phyloP scores from a whole-genome alignment of 148 eudicot genomes.

The Chenopodium album region DNA sequence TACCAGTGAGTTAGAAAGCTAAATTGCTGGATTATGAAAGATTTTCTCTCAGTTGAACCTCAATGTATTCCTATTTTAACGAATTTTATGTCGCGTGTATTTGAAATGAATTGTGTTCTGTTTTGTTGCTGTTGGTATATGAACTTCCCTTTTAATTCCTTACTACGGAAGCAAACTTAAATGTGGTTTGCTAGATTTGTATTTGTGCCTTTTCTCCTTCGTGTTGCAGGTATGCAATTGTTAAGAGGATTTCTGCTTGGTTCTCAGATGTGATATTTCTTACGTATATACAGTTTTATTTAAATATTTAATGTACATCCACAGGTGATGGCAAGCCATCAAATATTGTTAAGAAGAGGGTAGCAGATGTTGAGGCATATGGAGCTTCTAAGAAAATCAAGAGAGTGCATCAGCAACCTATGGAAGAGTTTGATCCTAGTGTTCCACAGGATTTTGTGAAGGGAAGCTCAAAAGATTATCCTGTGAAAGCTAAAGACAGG shows the following conservation, averaged over 20 bases:
- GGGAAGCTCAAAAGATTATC: constrained; percentile 2
- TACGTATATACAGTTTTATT: background rate
- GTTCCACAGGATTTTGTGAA: constrained; percentile 26
- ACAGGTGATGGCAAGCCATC: constrained; percentile 33
- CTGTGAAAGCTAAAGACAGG: constrained; percentile 28
- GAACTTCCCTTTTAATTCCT: background rate
- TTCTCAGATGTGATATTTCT: background rate
- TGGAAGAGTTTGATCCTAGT: constrained; percentile 16
- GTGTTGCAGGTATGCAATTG: background rate
- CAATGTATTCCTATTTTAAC: background rate
- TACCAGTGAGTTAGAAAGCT: background rate
- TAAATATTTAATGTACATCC: constrained; percentile 17
- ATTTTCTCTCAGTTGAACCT: background rate
- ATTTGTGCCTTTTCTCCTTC: background rate
- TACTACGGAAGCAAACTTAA: background rate
- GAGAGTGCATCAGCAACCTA: constrained; percentile 21
- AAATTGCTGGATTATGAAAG: background rate
- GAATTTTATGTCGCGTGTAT: background rate
- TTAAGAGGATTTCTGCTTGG: background rate
- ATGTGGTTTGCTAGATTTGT: background rate
- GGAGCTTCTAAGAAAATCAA: constrained; percentile 33
- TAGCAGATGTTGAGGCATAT: constrained; percentile 30
- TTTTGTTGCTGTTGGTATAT: background rate
- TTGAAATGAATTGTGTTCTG: background rate
- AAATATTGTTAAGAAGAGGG: constrained; percentile 35